phyloP scores from a whole-genome alignment of 2,329 filamentous ascomycete genomes.

The Pestalotiopsis fici region DNA sequence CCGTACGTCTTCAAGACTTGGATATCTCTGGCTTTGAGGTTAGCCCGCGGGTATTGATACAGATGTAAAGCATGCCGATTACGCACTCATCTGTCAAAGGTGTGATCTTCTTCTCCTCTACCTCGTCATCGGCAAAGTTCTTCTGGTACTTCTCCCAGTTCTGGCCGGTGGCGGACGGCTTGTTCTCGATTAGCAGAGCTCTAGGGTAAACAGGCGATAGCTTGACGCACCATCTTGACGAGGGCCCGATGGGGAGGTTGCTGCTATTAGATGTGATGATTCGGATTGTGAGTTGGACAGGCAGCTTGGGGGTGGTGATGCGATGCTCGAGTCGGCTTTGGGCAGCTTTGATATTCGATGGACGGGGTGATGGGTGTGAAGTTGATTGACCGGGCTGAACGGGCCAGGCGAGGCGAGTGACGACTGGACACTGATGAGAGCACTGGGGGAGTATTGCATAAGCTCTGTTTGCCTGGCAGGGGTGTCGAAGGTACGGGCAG shows the following conservation, averaged over 20 bases:
- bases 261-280: constrained; percentile 37
- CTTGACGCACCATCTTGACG: constrained; percentile 26
- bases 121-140: constrained; percentile 93
- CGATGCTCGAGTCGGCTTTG: not conserved
- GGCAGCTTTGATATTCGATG: not conserved
- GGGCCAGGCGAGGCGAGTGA: not conserved
- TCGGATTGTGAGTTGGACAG: not conserved
- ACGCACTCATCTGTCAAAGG: constrained; percentile 88
- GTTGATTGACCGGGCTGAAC: constrained; percentile 5
- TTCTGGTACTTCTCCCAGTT: constrained; percentile 99
- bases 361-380: not conserved
- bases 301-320: not conserved
- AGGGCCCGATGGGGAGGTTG: constrained; percentile 28
- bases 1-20: constrained; percentile 99
- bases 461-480: constrained; percentile 11
- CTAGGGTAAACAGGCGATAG: not conserved
- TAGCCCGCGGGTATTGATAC: constrained; percentile 16
- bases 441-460: constrained; percentile 6
- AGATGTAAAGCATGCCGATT: constrained; percentile 30
- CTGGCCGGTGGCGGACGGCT: constrained; percentile 92
- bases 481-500: not conserved
- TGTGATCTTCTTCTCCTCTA: constrained; percentile 99
- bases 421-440: not conserved
- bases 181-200: constrained; percentile 31
- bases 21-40: constrained; percentile 75